Conservation (phyloP, 176 grass and related monocot genomes). For the Carex myosuroides region DNA sequence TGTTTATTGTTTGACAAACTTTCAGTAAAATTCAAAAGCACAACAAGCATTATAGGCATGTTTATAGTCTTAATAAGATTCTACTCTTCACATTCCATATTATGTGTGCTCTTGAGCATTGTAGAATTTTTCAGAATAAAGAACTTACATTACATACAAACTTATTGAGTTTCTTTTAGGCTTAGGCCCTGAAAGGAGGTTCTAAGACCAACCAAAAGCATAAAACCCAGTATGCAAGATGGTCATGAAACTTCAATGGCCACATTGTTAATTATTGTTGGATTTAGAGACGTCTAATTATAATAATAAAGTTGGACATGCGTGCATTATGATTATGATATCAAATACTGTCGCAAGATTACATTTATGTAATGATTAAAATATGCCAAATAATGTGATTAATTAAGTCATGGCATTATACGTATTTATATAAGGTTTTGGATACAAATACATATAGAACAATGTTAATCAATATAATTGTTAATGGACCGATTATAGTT, state of each 20-base stretch:
- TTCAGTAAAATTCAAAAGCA: background rate
- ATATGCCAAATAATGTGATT: no score
- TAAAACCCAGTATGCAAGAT: background rate
- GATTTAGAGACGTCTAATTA: no score
- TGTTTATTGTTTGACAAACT: background rate
- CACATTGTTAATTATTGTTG: background rate
- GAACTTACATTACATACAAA: background rate
- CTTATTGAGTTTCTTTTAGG: background rate
- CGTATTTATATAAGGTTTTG: no score
- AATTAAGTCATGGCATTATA: no score
- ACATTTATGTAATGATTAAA: no score
- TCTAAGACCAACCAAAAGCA: background rate
- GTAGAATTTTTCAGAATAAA: background rate
- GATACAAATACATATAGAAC: no score
- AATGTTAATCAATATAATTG: no score
- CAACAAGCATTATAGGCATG: background rate
- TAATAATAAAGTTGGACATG: no score
- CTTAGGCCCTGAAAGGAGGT: background rate
- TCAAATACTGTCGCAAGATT: no score
- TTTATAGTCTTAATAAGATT: no score
- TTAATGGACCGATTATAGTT: no score
- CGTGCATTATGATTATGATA: no score
- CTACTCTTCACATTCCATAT: background rate
- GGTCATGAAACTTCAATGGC: background rate
- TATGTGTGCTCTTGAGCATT: background rate